Evolutionary conservation across 2,329 filamentous ascomycete genomes (phyloP).

Genomic region (Gyromitra esculenta): DNA sequence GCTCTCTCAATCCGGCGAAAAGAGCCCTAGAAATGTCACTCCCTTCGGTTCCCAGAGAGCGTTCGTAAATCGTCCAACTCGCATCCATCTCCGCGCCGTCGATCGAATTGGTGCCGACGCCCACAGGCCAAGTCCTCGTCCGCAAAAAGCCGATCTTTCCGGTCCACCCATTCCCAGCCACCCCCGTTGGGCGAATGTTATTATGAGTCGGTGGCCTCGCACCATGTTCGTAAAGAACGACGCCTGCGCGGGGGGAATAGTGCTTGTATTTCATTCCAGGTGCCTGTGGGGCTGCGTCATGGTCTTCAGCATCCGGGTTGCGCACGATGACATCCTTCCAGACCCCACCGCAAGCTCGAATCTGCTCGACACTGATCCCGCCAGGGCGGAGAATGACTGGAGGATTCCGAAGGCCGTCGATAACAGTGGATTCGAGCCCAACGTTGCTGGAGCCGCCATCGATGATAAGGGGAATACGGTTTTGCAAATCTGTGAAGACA

Average conservation of each 20-base stretch:
- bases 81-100: constrained; percentile 54
- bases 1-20: constrained; percentile 84
- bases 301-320: constrained; percentile 76
- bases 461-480: constrained; percentile 84
- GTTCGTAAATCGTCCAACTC: constrained; percentile 68
- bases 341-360: constrained; percentile 73
- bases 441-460: constrained; percentile 88
- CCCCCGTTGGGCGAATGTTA: constrained; percentile 47
- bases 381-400: constrained; percentile 86
- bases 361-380: constrained; percentile 82
- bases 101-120: constrained; percentile 59
- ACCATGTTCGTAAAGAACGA: constrained; percentile 79
- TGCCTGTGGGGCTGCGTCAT: constrained; percentile 74
- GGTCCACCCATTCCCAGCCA: constrained; percentile 50
- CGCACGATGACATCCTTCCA: constrained; percentile 70
- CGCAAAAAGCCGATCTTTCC: constrained; percentile 66
- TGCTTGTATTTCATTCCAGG: constrained; percentile 99
- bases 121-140: constrained; percentile 67
- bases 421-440: constrained; percentile 95
- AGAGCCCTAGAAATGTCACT: constrained; percentile 83
- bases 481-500: constrained; percentile 83
- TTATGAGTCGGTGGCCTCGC: constrained; percentile 60
- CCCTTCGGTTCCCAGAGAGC: constrained; percentile 75
- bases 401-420: constrained; percentile 84
- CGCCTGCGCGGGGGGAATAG: constrained; percentile 88